phyloP scores from a whole-genome alignment of 495 filamentous ascomycete species.

The Hypoxylon fuscum region DNA sequence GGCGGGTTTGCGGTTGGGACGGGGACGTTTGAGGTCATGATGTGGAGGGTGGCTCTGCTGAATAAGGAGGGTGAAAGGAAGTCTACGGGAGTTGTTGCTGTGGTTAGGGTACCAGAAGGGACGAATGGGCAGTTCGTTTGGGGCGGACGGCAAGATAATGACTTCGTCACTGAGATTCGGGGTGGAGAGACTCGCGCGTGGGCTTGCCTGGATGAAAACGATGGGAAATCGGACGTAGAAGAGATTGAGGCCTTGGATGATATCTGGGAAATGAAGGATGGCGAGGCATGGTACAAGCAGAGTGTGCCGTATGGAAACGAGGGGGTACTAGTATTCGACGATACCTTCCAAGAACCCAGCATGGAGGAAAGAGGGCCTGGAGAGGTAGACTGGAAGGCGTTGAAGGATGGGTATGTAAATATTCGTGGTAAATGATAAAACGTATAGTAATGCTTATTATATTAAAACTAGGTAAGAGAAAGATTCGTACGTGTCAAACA shows the following conservation, averaged over 20 bases:
- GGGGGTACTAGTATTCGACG: constrained; percentile 20
- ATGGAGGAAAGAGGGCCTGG: constrained; percentile 42
- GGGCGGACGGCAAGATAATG: constrained; percentile 37
- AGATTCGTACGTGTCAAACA: too few relatives aligned
- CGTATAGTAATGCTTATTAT: neutral
- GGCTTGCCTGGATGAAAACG: constrained; percentile 25
- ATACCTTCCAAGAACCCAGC: constrained; percentile 40
- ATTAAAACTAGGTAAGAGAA: too few relatives aligned
- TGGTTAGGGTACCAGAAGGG: constrained; percentile 54
- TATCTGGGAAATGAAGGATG: constrained; percentile 2
- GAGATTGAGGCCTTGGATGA: neutral
- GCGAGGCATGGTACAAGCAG: constrained; percentile 16
- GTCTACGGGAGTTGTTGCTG: constrained; percentile 47
- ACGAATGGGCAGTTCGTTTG: constrained; percentile 58
- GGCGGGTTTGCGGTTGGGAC: constrained; percentile 65
- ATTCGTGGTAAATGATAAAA: constrained; percentile 7
- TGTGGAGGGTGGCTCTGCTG: constrained; percentile 40
- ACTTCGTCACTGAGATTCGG: neutral
- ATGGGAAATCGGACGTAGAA: neutral
- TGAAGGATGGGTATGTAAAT: constrained; percentile 33
- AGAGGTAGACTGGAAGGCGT: constrained; percentile 46
- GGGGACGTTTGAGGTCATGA: constrained; percentile 59
- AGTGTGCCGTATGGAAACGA: neutral
- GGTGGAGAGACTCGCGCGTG: constrained; percentile 7
- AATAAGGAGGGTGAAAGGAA: constrained; percentile 7